These are phyloP conservation scores for Arabidopsis hybrid DNA, from an alignment of 441 rosid species.

Conservation along the genomic window DNA sequence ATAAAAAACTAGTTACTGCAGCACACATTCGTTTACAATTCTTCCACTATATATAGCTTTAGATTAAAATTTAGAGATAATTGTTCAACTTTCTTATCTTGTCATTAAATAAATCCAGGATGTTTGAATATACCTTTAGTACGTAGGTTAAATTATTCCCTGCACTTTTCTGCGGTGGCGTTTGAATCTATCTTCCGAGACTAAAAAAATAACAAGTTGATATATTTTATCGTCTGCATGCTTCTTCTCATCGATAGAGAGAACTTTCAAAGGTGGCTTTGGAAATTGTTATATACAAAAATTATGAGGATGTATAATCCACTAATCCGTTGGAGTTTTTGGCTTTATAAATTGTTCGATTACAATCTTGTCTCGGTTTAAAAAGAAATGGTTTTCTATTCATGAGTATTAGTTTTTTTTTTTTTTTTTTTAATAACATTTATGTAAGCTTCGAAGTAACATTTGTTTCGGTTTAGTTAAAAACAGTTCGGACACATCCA, in stretches of 20 bases:
- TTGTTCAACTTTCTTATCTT: neutral
- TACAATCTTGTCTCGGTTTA: neutral
- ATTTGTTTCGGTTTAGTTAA: neutral
- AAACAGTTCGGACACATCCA: neutral
- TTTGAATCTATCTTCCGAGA: neutral
- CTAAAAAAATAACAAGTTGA: neutral
- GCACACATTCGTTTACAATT: neutral
- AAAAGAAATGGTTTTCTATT: neutral
- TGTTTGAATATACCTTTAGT: neutral
- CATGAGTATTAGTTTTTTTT: neutral
- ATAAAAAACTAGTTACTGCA: neutral
- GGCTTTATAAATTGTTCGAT: neutral
- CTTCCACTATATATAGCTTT: neutral
- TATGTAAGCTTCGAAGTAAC: neutral
- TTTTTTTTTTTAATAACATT: too few relatives aligned
- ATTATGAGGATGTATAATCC: neutral
- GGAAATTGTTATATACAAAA: neutral
- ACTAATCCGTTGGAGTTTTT: neutral
- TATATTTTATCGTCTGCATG: too few relatives aligned
- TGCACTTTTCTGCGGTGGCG: neutral
- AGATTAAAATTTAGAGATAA: neutral
- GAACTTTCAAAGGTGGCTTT: too few relatives aligned
- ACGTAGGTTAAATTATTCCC: neutral
- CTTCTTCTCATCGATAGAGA: too few relatives aligned
- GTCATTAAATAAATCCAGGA: neutral